These are phyloP conservation scores for Trypanosoma melophagium DNA, from an alignment of 208 protist species.

Conservation along the genomic window DNA sequence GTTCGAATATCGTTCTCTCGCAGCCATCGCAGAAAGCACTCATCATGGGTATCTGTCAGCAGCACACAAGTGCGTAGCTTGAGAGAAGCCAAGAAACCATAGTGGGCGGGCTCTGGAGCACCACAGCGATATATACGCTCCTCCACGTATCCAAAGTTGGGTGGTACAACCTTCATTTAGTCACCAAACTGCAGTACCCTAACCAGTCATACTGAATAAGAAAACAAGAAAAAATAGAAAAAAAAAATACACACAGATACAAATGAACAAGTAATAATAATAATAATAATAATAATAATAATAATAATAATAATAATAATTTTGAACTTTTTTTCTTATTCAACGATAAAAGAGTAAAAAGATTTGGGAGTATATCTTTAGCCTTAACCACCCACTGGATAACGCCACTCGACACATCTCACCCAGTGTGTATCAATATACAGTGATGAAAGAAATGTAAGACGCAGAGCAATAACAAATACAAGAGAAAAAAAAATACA, in stretches of 20 bases:
- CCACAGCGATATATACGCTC: constrained; percentile 96
- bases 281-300: constrained; percentile 4
- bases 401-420: not conserved
- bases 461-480: not conserved
- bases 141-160: constrained; percentile 97
- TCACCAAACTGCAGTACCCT: not conserved
- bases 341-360: not conserved
- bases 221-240: constrained; percentile 25
- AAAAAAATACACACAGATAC: not conserved
- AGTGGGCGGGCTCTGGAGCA: constrained; percentile 95
- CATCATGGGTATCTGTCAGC: constrained; percentile 91
- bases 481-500: constrained; percentile 12
- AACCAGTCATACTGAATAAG: constrained; percentile 15
- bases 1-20: constrained; percentile 91
- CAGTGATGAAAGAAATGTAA: not conserved
- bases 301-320: not conserved
- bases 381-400: not conserved
- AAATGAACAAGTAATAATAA: not conserved
- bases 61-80: constrained; percentile 95
- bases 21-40: constrained; percentile 92
- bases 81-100: constrained; percentile 96
- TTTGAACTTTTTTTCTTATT: not conserved
- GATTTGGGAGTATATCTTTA: not conserved
- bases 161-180: constrained; percentile 87
- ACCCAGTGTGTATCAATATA: not conserved